phyloP scores from a whole-genome alignment of 2,329 filamentous ascomycete genomes.

The Colletotrichum shisoi region DNA sequence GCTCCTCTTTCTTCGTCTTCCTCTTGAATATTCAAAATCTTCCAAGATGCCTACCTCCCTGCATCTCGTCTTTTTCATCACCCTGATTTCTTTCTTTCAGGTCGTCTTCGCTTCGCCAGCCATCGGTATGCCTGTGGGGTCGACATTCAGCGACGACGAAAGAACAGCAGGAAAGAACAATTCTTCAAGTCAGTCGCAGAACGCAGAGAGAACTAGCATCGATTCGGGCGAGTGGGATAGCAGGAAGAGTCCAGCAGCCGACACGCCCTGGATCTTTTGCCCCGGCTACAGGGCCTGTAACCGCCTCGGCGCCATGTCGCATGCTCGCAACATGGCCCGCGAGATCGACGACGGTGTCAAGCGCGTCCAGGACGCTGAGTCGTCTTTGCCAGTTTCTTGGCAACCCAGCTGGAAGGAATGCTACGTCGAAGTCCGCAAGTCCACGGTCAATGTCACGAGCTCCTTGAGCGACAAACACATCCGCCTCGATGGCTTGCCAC shows the following conservation, averaged over 20 bases:
- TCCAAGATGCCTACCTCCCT: no score
- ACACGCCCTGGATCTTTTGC: neutral
- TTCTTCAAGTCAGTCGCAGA: neutral
- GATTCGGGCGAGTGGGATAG: no score
- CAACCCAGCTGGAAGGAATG: constrained; percentile 5
- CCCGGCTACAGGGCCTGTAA: neutral
- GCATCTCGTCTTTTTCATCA: no score
- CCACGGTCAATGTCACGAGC: neutral
- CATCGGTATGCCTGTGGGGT: no score
- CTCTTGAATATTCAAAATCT: no score
- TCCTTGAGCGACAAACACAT: neutral
- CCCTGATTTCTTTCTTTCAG: no score
- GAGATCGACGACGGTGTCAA: neutral
- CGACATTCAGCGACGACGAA: no score
- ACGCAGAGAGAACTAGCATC: no score
- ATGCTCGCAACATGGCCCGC: neutral
- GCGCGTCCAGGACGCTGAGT: neutral
- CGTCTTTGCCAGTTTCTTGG: neutral
- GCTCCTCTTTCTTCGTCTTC: no score
- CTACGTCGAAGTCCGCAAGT: neutral
- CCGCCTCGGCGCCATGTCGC: neutral
- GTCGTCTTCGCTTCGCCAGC: no score
- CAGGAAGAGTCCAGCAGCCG: neutral
- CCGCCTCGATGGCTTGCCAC: neutral
- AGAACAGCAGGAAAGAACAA: no score